Evolutionary conservation across 306 rosid genomes (phyloP).

Genomic region (Vicia sativa): DNA sequence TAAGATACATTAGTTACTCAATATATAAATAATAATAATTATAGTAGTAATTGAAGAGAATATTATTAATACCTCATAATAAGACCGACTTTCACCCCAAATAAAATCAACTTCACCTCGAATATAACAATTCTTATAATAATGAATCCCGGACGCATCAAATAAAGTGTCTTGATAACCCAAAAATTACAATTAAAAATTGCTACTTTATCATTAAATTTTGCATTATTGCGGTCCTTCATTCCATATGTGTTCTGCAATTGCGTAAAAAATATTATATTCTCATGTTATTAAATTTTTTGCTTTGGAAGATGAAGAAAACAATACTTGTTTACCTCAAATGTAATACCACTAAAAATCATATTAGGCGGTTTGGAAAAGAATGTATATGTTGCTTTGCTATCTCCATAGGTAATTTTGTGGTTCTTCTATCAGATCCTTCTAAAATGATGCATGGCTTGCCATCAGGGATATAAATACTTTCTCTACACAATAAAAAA

Average conservation of each 20-base stretch:
- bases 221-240: not conserved
- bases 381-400: not conserved
- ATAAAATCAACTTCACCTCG: constrained; percentile 16
- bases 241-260: not conserved
- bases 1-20: too few relatives aligned
- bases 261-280: not conserved
- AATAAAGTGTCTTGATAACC: constrained; percentile 27
- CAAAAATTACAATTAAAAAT: not conserved
- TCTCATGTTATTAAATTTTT: not conserved
- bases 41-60: too few relatives aligned
- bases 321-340: not conserved
- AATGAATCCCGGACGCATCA: not conserved
- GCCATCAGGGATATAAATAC: not conserved
- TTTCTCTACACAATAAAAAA: not conserved
- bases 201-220: not conserved
- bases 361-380: not conserved
- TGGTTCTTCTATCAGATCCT: not conserved
- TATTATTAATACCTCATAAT: constrained; percentile 9
- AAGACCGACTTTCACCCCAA: not conserved
- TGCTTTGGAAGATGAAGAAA: not conserved
- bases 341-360: constrained; percentile 12
- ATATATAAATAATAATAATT: too few relatives aligned
- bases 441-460: constrained; percentile 1
- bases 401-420: not conserved
- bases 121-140: constrained; percentile 21